phyloP scores from a whole-genome alignment of 176 grass and related monocot genomes.

The Eleusine indica region DNA sequence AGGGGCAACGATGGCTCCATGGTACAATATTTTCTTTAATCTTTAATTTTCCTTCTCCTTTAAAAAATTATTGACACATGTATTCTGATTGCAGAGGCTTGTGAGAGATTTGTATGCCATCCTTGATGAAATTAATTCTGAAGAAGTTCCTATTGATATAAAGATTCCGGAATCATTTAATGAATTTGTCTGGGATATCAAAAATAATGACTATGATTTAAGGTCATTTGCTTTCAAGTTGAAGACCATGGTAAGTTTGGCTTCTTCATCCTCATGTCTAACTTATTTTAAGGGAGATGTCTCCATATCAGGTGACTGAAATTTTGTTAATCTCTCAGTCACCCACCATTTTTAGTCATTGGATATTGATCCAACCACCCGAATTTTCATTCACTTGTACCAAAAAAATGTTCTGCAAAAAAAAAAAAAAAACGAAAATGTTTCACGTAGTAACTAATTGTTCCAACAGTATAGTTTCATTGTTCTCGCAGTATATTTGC shows the following conservation, averaged over 20 bases:
- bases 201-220: constrained; percentile 84
- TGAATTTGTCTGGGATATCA: constrained; percentile 90
- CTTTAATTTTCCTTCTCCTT: background rate
- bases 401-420: no score
- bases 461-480: no score
- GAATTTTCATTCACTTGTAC: no score
- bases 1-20: constrained; percentile 73
- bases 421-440: no score
- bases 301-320: no score
- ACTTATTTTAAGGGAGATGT: background rate
- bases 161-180: constrained; percentile 84
- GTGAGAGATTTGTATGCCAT: constrained; percentile 83
- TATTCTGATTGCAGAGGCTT: constrained; percentile 64
- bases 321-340: no score
- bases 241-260: constrained; percentile 67
- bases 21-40: constrained; percentile 53
- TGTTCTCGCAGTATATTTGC: no score
- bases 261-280: background rate
- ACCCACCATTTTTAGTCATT: no score
- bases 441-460: no score
- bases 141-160: constrained; percentile 60
- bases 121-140: constrained; percentile 76
- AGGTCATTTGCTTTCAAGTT: constrained; percentile 79
- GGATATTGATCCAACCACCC: no score
- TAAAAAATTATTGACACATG: constrained; percentile 12